Base-by-base conservation (phyloP, 768 basidiomycete species). In the Mycena galopus region DNA sequence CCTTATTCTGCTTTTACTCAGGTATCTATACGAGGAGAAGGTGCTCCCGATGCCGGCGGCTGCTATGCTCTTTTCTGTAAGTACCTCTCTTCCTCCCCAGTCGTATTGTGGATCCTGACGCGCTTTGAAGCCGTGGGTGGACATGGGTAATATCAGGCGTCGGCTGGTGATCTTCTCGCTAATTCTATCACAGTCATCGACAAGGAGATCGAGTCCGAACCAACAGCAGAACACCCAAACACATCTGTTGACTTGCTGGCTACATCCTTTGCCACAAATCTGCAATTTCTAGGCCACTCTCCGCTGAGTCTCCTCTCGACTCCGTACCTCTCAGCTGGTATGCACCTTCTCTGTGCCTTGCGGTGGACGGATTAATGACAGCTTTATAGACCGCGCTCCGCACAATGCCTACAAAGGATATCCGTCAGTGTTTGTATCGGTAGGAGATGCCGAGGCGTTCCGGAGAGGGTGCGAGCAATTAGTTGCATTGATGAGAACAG, bases 1-100 rank as follows among this genome's bases (percentile, higher is more conserved):
- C 72, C 78, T 88, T 35, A 81, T 81, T 0, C 63, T 84, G 35
- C 78, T 80, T 30, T 74, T 82, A 55, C 66, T 77, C 17, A 79
- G 83, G 32, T 86, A 86, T 75, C 69, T 86, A 42, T 60, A 68
- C 60, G 74, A 73, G 61, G 69, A 71, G 57, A 73, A 62, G 57
- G 74, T 74, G 7, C 60, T 78, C 47, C 73, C 76, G 17, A 70
- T 78, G 60, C 77, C 77, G 30, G 47, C 35, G 11, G 74, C 65
- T 33, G 65, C 74, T 25, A 77, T 78, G 73, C 62, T 76, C 25
- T 78, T 75, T 65, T 76, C 77, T 37, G 42, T 42, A 42, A 42
- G 42, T 42, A 37, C 35, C 19, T 42, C 42, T 42, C 17, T 19
- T 19, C 42, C 14, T 42, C 42, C 8, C 42, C 14, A 42, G 42